Base-by-base conservation (phyloP, 1,284 basidiomycete genomes). In the Uromyces viciae-fabae region DNA sequence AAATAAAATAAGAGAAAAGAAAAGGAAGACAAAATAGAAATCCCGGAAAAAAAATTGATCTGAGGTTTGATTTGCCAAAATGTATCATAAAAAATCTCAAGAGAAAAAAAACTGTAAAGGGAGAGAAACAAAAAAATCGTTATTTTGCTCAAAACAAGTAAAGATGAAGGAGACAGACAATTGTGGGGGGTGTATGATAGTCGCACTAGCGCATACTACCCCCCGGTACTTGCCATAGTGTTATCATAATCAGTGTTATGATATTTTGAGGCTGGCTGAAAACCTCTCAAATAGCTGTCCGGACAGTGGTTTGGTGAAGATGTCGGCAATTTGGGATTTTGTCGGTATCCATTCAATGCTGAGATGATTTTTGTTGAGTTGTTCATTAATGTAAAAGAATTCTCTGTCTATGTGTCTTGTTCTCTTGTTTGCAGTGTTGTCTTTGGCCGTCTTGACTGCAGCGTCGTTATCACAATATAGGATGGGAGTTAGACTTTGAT, bases 241-340 rank as follows among this genome's bases (percentile, higher is more conserved):
- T 54, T 19, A 7, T 25, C n/a, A 4, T 28, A 8, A 60, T 4
- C 58, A 25, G 28, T 25, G 7, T 19, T 14, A n/a, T 7, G 60
- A 36, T 38, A 64, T 64, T 7, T 64, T 33, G 60, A 64, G 60
- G 60, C 60, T 64, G 60, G 60, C 38, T 25, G 46, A 46, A 25
- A 71, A 40, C 68, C 68, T 43, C 43, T 71, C n/a, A 25, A 46
- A 49, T 40, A 25, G 68, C 68, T n/a, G 15, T 40, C 52, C 36
- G 3, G 52, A 49, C 19, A 75, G n/a, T 5, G 73, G 49, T 42
- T 75, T 75, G 5, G 73, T 75, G 22, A 75, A 40, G 38, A 75
- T 46, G 25, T 75, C 38, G 25, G 73, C 73, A 19, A 56, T 22
- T 43, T 58, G 49, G 1, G 19, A 19, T 0, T 17, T 2, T 19